Base-by-base conservation (phyloP, 2,329 filamentous ascomycete genomes). In the Gaeumannomyces sp. region DNA sequence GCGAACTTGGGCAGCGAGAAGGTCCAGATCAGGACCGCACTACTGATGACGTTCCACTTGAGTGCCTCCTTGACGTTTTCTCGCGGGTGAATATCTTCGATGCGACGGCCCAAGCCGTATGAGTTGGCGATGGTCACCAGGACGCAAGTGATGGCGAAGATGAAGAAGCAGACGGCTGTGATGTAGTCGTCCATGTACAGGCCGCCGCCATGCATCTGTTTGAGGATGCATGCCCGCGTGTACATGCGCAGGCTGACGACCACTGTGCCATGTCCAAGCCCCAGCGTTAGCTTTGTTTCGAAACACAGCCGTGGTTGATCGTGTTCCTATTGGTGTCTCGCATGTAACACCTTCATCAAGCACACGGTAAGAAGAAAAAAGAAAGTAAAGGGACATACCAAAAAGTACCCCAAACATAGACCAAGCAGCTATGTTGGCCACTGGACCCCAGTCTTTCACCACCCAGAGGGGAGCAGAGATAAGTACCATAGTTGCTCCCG, bases 1-100 rank as follows among this genome's bases (percentile, higher is more conserved):
- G 73, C 73, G 58, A 74, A 75, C 56, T 75, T 76, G 2, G 74
- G 74, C 50, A 75, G 64, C 14, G 73, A 74, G 64, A 75, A 76
- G 61, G 70, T 70, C 73, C 73, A 75, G 64, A 75, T 71, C 19
- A 73, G 65, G 25, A 74, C 65, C 2, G 71, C 66, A 50, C 69
- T 73, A 64, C 73, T 73, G 56, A 76, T 71, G 38, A 68, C 70
- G 62, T 74, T 74, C 67, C 70, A 75, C 62, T 71, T 71, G 10
- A 74, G 68, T 3, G 74, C 71, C 31, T 56, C 58, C 2, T 66
- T 61, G 29, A 70, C 59, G 10, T 71, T 60, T 22, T 68, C 61
- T 4, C 61, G 64, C 25, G 64, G 56, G 2, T 75, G 59, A 0
- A 65, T 67, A 29, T 31, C 65, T 11, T 19, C 8, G 13, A 66